Percentiles rank a stretch among this genome's conserved stretches.
phyloP scores from a whole-genome alignment of 2,329 filamentous ascomycete species.

The Triangularia verruculosa region DNA sequence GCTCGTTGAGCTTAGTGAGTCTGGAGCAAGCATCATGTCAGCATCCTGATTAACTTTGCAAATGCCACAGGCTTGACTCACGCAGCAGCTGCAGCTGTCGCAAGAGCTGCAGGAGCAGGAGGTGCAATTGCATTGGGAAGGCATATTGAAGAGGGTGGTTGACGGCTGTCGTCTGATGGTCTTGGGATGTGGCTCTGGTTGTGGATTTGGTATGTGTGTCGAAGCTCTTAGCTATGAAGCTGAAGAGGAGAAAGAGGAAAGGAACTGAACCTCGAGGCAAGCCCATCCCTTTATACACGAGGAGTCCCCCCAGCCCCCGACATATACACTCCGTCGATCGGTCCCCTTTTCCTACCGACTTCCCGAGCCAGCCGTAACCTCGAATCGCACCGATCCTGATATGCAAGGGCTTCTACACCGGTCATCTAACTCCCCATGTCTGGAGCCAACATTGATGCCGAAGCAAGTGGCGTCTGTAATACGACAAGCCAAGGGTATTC shows the following conservation, averaged over 20 bases:
- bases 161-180: background rate
- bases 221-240: background rate
- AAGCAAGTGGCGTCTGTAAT: constrained; percentile 2
- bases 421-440: background rate
- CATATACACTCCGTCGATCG: background rate
- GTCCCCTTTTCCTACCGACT: background rate
- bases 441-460: background rate
- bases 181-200: background rate
- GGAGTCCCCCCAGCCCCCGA: too few relatives aligned
- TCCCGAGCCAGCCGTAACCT: background rate
- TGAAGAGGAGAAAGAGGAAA: background rate
- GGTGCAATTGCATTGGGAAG: constrained; percentile 20
- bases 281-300: background rate
- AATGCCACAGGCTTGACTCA: background rate
- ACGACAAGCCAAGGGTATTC: background rate
- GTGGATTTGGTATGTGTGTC: background rate
- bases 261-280: background rate
- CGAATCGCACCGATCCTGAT: background rate
- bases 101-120: constrained; percentile 24
- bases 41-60: background rate
- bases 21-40: background rate
- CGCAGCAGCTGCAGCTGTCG: constrained; percentile 24
- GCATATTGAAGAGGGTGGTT: constrained; percentile 15
- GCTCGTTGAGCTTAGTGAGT: background rate
- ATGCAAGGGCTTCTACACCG: background rate